Conservation (phyloP, 2,329 filamentous ascomycete species). For the Ophioceras dolichostomum region DNA sequence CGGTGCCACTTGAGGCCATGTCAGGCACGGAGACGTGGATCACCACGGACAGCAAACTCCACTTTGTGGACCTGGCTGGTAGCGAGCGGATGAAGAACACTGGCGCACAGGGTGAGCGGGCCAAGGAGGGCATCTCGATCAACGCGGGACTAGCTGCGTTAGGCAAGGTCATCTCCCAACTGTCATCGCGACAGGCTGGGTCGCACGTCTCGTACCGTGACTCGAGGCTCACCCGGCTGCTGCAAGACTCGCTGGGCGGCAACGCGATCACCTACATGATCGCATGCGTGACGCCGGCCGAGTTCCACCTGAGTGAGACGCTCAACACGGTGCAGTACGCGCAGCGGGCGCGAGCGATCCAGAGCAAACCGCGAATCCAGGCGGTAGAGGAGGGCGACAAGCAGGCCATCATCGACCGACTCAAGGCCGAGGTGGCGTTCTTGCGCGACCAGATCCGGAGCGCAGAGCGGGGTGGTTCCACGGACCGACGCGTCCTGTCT, state of each 20-base stretch:
- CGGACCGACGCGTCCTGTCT: slow-evolving; percentile 38
- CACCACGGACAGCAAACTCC: slow-evolving; percentile 93
- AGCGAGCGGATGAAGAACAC: slow-evolving; percentile 97
- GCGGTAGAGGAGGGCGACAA: slow-evolving; percentile 89
- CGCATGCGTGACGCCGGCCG: slow-evolving; percentile 90
- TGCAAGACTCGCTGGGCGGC: slow-evolving; percentile 92
- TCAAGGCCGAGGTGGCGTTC: slow-evolving; percentile 89
- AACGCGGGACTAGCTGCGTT: slow-evolving; percentile 90
- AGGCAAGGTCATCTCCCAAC: slow-evolving; percentile 95
- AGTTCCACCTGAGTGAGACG: slow-evolving; percentile 95
- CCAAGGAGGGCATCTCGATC: slow-evolving; percentile 94
- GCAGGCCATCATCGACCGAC: slow-evolving; percentile 80
- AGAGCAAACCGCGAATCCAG: slow-evolving; percentile 95
- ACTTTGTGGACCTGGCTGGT: slow-evolving; percentile 95
- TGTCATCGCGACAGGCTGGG: slow-evolving; percentile 78
- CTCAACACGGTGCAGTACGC: slow-evolving; percentile 97
- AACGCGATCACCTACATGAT: slow-evolving; percentile 99
- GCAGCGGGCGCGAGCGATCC: slow-evolving; percentile 87
- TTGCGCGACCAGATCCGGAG: slow-evolving; percentile 86
- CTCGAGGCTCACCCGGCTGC: slow-evolving; percentile 86
- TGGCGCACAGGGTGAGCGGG: slow-evolving; percentile 84
- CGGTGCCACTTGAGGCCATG: slow-evolving; percentile 73
- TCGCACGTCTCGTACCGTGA: slow-evolving; percentile 96
- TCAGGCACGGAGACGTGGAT: slow-evolving; percentile 57
- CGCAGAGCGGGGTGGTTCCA: slow-evolving; percentile 52